Conservation (phyloP, 2,329 filamentous ascomycete species). For the Neopestalotiopsis sp. region DNA sequence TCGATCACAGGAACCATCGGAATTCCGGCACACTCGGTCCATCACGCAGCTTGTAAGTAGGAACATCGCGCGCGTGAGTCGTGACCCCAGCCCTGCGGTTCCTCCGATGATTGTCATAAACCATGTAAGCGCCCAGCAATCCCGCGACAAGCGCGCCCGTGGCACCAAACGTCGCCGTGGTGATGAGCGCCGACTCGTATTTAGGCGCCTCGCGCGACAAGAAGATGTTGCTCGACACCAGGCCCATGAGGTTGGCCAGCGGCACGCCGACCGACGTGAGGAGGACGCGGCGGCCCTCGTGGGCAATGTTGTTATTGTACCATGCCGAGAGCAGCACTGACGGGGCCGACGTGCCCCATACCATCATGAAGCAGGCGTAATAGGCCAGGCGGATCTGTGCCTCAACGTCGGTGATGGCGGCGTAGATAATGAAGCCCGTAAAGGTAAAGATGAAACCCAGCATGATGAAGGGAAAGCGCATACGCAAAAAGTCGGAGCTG, state of each 20-base stretch:
- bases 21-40: slow-evolving; percentile 59
- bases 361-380: slow-evolving; percentile 82
- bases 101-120: slow-evolving; percentile 66
- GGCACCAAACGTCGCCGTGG: slow-evolving; percentile 68
- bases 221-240: slow-evolving; percentile 73
- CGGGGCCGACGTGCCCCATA: slow-evolving; percentile 77
- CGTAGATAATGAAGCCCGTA: slow-evolving; percentile 79
- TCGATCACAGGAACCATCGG: slow-evolving; percentile 58
- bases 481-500: slow-evolving; percentile 65
- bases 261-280: slow-evolving; percentile 76
- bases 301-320: slow-evolving; percentile 85
- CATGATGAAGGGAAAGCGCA: slow-evolving; percentile 76
- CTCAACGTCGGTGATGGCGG: slow-evolving; percentile 68
- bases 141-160: slow-evolving; percentile 60
- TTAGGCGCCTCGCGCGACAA: slow-evolving; percentile 65
- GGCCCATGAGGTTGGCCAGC: slow-evolving; percentile 76
- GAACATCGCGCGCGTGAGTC: slow-evolving; percentile 59
- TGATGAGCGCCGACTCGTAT: slow-evolving; percentile 69
- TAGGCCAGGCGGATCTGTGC: slow-evolving; percentile 70
- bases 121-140: slow-evolving; percentile 66
- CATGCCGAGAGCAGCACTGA: slow-evolving; percentile 67
- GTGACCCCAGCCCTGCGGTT: slow-evolving; percentile 60
- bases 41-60: slow-evolving; percentile 59
- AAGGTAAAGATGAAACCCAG: slow-evolving; percentile 77
- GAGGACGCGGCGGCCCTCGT: slow-evolving; percentile 73